phyloP scores from a whole-genome alignment of 2,329 filamentous ascomycete species.

The Phaeosphaeriaceae sp. region DNA sequence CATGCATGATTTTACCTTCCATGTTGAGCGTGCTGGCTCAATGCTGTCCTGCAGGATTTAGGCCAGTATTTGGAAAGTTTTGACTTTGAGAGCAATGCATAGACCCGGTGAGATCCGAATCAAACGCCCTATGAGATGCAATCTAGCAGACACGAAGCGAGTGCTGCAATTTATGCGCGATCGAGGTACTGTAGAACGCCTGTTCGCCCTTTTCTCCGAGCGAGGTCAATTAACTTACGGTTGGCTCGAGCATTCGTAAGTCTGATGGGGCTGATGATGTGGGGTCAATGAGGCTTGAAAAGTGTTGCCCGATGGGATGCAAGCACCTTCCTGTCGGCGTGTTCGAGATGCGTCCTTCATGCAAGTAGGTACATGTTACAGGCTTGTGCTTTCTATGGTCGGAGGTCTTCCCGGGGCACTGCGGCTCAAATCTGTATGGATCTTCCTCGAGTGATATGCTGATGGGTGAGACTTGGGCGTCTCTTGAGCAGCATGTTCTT shows the following conservation, averaged over 20 bases:
- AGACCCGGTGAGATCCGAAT: constrained; percentile 4
- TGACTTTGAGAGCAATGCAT: constrained; percentile 1
- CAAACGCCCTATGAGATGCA: constrained; percentile 2
- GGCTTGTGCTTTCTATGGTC: too few species aligned
- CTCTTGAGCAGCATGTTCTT: neutral
- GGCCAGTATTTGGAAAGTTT: neutral
- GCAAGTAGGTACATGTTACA: neutral
- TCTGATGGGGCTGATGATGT: neutral
- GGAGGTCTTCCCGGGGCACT: neutral
- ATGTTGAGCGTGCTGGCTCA: neutral
- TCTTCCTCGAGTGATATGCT: neutral
- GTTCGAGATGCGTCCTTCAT: neutral
- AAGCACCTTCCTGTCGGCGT: neutral
- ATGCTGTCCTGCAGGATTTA: constrained; percentile 1
- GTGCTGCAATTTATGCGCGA: neutral
- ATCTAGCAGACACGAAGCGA: neutral
- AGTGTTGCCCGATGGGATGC: neutral
- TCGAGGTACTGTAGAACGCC: neutral
- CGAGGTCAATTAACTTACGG: neutral
- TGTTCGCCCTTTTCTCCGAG: constrained; percentile 1
- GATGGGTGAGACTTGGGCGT: neutral
- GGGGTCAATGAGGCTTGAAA: neutral
- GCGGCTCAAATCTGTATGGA: neutral
- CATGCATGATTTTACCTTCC: neutral
- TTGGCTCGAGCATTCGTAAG: neutral